phyloP scores from a whole-genome alignment of 1,284 basidiomycete genomes.

The Moniliophthora roreri region DNA sequence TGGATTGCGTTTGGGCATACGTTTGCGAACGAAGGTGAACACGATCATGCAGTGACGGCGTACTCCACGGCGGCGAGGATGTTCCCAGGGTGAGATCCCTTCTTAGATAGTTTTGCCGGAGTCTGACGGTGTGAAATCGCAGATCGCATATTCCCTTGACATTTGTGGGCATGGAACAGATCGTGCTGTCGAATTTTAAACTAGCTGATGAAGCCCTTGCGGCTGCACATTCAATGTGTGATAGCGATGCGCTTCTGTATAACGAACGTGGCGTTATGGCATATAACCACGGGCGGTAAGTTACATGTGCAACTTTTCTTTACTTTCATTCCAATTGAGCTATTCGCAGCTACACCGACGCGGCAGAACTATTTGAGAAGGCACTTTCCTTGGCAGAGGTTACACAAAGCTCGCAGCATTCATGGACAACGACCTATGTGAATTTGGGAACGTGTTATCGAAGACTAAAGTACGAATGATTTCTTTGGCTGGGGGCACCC shows the following conservation, averaged over 20 bases:
- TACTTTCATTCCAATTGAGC: constrained; percentile 6
- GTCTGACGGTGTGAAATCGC: constrained; percentile 13
- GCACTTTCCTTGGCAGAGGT: constrained; percentile 76
- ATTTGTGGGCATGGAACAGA: constrained; percentile 98
- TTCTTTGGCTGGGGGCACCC: neutral
- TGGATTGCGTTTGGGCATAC: constrained; percentile 99
- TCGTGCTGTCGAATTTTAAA: constrained; percentile 81
- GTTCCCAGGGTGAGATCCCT: constrained; percentile 78
- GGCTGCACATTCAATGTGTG: constrained; percentile 79
- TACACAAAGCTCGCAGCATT: constrained; percentile 80
- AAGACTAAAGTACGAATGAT: constrained; percentile 66
- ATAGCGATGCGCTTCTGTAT: constrained; percentile 83
- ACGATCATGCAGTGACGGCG: constrained; percentile 97
- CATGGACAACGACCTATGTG: constrained; percentile 87
- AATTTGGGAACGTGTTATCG: constrained; percentile 89
- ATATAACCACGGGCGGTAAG: constrained; percentile 83
- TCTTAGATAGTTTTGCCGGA: neutral
- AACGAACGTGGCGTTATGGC: constrained; percentile 95
- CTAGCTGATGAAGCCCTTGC: constrained; percentile 88
- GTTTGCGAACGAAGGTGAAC: constrained; percentile 95
- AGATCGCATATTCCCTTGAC: constrained; percentile 92
- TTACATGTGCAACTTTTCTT: constrained; percentile 19
- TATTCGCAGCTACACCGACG: constrained; percentile 60
- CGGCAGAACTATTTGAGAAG: constrained; percentile 68
- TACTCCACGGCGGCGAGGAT: constrained; percentile 95